Percentiles rank a stretch among this genome's conserved stretches.
phyloP scores from a whole-genome alignment of 805 yeast species.

The Saccharomycopsis lassenensis region DNA sequence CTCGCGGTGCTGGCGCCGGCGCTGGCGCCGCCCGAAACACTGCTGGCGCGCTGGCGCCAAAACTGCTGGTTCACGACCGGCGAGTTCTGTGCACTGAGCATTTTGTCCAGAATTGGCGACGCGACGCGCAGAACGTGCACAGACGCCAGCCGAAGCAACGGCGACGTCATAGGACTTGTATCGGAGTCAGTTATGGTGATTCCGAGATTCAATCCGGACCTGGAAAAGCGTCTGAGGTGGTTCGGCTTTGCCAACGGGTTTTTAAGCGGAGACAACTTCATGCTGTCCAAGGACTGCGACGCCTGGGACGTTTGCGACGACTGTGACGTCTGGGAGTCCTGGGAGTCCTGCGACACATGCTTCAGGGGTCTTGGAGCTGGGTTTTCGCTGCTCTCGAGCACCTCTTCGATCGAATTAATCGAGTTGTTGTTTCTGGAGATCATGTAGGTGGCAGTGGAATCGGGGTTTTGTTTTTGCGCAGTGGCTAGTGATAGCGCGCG shows the following conservation, averaged over 20 bases:
- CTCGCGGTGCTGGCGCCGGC: not conserved
- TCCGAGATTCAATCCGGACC: constrained; percentile 15
- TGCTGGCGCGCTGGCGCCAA: constrained; percentile 2
- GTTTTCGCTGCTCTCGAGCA: no score
- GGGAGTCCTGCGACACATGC: no score
- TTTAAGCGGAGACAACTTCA: not conserved
- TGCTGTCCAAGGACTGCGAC: not conserved
- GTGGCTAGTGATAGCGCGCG: no score
- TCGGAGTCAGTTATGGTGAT: constrained; percentile 11
- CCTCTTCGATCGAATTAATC: no score
- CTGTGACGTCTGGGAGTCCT: not conserved
- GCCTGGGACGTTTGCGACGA: not conserved
- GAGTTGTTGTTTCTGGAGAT: no score
- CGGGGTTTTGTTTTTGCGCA: no score
- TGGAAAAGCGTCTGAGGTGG: constrained; percentile 9
- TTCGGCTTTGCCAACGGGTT: not conserved
- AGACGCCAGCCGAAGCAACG: no score
- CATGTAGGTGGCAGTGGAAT: no score
- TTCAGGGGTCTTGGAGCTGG: no score
- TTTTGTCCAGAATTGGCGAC: constrained; percentile 5
- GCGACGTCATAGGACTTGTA: no score
- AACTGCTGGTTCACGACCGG: no score
- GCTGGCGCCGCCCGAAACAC: not conserved
- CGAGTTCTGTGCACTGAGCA: constrained; percentile 2
- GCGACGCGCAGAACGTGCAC: no score